phyloP scores from a whole-genome alignment of 2,329 filamentous ascomycete genomes.

The Rasamsonia emersonii region DNA sequence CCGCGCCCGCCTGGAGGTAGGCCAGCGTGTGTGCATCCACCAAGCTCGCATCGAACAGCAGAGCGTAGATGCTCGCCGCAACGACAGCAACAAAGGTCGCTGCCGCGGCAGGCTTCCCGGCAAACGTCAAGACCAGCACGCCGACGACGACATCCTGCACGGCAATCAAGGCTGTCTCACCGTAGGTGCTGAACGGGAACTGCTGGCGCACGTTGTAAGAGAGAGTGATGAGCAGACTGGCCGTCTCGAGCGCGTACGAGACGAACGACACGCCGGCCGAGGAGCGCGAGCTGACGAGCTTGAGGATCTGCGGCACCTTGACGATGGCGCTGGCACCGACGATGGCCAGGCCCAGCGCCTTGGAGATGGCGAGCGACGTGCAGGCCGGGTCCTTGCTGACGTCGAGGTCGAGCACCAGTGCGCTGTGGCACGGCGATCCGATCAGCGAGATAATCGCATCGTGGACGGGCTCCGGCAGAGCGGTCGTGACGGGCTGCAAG shows the following conservation, averaged over 20 bases:
- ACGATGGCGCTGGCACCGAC: conserved; percentile 83
- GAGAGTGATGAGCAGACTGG: conserved; percentile 76
- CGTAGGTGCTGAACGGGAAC: conserved; percentile 94
- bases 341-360: conserved; percentile 87
- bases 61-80: conserved; percentile 57
- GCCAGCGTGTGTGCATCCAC: conserved; percentile 59
- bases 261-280: conserved; percentile 80
- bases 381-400: conserved; percentile 63
- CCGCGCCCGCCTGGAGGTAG: conserved; percentile 76
- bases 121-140: conserved; percentile 76
- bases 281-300: conserved; percentile 73
- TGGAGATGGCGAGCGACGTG: conserved; percentile 82
- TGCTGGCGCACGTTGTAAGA: conserved; percentile 86
- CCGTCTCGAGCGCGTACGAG: conserved; percentile 85
- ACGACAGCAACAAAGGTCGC: conserved; percentile 72
- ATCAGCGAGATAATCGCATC: conserved; percentile 71
- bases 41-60: conserved; percentile 57
- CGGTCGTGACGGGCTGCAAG: conserved; percentile 61
- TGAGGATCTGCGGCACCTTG: conserved; percentile 94
- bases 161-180: conserved; percentile 86
- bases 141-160: conserved; percentile 88
- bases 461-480: conserved; percentile 64
- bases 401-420: conserved; percentile 77
- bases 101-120: conserved; percentile 57
- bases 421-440: conserved; percentile 74